Evolutionary conservation across 2,329 filamentous ascomycete species (phyloP).

Genomic region (Akanthomyces uredinophilus): DNA sequence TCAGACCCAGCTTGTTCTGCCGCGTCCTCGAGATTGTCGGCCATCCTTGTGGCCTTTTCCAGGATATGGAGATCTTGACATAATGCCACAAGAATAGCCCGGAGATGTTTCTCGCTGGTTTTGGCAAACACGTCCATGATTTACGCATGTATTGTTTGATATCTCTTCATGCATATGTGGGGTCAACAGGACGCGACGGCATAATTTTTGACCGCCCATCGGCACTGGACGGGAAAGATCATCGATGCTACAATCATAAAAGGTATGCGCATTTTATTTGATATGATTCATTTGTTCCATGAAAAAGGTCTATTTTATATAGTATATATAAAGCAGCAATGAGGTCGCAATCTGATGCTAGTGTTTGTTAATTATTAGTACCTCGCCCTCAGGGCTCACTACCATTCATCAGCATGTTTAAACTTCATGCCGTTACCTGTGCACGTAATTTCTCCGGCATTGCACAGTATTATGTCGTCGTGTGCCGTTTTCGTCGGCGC

Average conservation of each 20-base stretch:
- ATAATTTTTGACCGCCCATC: too few relatives aligned
- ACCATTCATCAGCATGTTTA: neutral
- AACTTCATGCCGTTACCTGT: neutral
- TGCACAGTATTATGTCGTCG: neutral
- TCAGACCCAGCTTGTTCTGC: neutral
- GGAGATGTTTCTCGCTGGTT: neutral
- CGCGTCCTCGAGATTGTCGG: neutral
- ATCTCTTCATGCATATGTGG: neutral
- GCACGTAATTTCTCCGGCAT: neutral
- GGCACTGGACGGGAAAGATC: too few relatives aligned
- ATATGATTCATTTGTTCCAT: too few relatives aligned
- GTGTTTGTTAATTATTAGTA: too few relatives aligned
- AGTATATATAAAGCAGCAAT: too few relatives aligned
- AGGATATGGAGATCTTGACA: neutral
- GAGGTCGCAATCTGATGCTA: too few relatives aligned
- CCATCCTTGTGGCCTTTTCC: neutral
- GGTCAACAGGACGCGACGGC: slow-evolving; percentile 15
- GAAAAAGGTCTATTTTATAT: too few relatives aligned
- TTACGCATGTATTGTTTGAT: neutral
- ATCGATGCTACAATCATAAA: too few relatives aligned
- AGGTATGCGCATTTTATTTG: too few relatives aligned
- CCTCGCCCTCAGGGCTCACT: neutral
- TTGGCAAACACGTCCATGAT: neutral
- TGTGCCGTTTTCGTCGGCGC: neutral
- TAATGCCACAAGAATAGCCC: neutral